These are phyloP conservation scores for Metschnikowia picachoensis DNA, from an alignment of 805 yeast genomes.

Conservation along the genomic window DNA sequence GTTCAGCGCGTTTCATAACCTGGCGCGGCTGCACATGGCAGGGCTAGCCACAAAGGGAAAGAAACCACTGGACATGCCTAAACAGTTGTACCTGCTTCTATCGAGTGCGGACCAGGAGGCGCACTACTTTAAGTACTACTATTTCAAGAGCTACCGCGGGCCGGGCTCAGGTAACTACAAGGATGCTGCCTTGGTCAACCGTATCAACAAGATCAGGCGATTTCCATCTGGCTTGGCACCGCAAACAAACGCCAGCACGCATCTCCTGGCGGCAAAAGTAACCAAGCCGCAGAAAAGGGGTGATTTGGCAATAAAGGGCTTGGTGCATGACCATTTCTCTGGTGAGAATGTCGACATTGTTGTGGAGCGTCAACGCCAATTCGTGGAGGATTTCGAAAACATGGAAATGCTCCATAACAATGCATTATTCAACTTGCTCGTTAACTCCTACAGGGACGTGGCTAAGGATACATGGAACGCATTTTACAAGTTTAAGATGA, in stretches of 20 bases:
- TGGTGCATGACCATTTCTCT: conserved; percentile 32
- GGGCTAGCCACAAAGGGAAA: conserved; percentile 18
- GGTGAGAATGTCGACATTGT: conserved; percentile 29
- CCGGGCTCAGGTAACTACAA: conserved; percentile 45
- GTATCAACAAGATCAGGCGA: conserved; percentile 32
- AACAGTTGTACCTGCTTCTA: conserved; percentile 33
- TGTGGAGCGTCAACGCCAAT: conserved; percentile 26
- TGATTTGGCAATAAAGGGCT: conserved; percentile 33
- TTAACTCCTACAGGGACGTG: conserved; percentile 38
- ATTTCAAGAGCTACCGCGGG: conserved; percentile 39
- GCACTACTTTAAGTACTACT: conserved; percentile 36
- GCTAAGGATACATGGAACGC: conserved; percentile 37
- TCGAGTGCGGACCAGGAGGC: conserved; percentile 35
- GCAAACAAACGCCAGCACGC: conserved; percentile 21
- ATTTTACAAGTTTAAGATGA: conserved; percentile 36
- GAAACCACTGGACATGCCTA: conserved; percentile 28
- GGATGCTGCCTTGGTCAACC: conserved; percentile 39
- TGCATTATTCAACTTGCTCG: conserved; percentile 36
- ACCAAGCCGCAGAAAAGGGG: conserved; percentile 13
- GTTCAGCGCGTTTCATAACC: conserved; percentile 17
- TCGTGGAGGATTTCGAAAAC: conserved; percentile 35
- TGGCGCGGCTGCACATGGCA: conserved; percentile 9
- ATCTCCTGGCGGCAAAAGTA: conserved; percentile 19
- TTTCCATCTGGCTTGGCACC: conserved; percentile 13
- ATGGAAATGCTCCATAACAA: conserved; percentile 44